These are phyloP conservation scores for Ramaria sp. DNA, from an alignment of 768 basidiomycete genomes.

Conservation along the genomic window DNA sequence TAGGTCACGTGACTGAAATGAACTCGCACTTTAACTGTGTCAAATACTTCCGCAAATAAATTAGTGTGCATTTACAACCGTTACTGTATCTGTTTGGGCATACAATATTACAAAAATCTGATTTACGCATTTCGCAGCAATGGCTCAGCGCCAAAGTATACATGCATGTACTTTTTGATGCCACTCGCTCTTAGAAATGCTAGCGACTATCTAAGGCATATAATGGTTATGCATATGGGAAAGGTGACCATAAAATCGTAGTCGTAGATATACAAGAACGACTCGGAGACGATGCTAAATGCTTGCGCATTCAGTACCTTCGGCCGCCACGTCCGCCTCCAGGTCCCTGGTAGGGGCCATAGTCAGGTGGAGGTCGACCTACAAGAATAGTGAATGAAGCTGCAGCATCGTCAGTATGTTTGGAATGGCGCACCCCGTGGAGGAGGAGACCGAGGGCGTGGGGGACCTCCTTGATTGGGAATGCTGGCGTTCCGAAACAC, in stretches of 20 bases:
- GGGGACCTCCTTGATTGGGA: constrained; percentile 35
- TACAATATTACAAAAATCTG: no score
- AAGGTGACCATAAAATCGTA: not conserved
- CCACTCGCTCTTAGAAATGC: no score
- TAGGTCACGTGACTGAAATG: no score
- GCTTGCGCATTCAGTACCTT: constrained; percentile 5
- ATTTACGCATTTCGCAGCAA: no score
- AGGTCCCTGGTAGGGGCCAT: constrained; percentile 80
- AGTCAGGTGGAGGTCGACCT: constrained; percentile 76
- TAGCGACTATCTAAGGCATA: no score
- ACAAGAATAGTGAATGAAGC: constrained; percentile 18
- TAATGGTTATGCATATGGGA: not conserved
- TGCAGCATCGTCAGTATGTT: not conserved
- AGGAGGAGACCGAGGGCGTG: constrained; percentile 32
- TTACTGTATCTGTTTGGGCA: no score
- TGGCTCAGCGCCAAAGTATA: no score
- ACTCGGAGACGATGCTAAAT: not conserved
- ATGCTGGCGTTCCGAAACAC: constrained; percentile 74
- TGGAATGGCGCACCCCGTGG: constrained; percentile 31
- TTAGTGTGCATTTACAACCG: no score
- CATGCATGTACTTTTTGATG: no score
- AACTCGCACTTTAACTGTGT: no score
- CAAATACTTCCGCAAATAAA: no score
- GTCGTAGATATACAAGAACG: not conserved
- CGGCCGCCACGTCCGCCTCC: constrained; percentile 32